These are phyloP conservation scores for Daldinia concentrica DNA, from an alignment of 495 filamentous ascomycete genomes.

Conservation along the genomic window DNA sequence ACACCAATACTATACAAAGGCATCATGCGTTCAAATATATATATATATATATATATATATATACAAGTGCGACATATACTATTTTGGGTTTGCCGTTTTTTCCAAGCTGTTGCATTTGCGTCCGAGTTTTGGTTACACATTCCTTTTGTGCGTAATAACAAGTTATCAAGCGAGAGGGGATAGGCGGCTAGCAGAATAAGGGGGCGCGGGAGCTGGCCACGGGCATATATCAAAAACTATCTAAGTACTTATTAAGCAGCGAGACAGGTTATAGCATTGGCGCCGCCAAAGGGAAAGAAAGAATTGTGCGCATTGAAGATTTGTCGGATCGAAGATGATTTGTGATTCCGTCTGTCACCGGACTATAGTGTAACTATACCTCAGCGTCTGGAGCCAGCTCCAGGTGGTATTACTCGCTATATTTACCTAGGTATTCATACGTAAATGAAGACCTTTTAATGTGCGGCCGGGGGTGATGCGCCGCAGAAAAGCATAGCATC, in stretches of 20 bases:
- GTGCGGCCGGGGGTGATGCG: background rate
- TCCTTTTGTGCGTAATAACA: background rate
- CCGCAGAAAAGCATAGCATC: background rate
- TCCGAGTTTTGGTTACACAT: background rate
- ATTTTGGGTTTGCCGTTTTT: background rate
- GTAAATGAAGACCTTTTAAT: background rate
- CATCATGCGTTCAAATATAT: background rate
- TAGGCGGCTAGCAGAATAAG: background rate
- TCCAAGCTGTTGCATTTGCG: background rate
- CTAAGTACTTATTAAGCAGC: background rate
- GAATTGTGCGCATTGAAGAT: background rate
- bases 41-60: constrained; percentile 18
- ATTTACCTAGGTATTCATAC: background rate
- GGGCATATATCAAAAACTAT: background rate
- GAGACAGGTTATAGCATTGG: background rate
- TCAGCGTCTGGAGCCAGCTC: background rate
- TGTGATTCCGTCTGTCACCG: background rate
- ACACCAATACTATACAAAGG: background rate
- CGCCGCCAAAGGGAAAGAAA: background rate
- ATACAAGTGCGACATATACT: constrained; percentile 6
- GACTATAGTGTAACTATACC: background rate
- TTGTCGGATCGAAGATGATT: background rate
- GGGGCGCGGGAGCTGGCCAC: background rate
- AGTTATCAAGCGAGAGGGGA: background rate
- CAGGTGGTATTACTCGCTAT: background rate